phyloP scores from a whole-genome alignment of 345 rosid species.

The Aquilaria sinensis region DNA sequence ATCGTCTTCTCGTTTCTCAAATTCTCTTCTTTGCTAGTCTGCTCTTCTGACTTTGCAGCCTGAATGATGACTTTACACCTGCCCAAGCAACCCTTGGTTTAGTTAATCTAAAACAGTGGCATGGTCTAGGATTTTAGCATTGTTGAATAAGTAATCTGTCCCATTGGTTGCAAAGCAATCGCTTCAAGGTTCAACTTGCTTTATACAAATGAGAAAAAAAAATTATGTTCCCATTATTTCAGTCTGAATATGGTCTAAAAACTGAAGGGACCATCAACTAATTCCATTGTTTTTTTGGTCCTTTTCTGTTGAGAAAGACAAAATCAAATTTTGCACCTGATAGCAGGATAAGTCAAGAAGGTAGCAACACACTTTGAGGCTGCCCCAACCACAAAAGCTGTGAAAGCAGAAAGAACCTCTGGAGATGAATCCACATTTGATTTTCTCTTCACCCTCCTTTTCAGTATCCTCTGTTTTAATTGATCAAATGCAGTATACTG shows the following conservation, averaged over 20 bases:
- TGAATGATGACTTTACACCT: conserved; percentile 94
- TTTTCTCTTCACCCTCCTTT: conserved; percentile 23
- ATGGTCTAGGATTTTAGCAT: not conserved
- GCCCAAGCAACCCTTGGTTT: conserved; percentile 11
- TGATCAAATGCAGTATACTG: conserved; percentile 97
- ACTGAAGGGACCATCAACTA: too few species aligned
- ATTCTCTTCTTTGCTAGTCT: conserved; percentile 25
- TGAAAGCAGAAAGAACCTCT: conserved; percentile 63
- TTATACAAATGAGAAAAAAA: not conserved
- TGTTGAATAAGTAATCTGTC: too few species aligned
- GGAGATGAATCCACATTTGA: conserved; percentile 36
- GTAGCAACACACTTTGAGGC: conserved; percentile 85
- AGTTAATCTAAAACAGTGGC: not conserved
- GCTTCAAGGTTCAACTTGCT: not conserved
- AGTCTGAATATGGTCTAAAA: too few species aligned
- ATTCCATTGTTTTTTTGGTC: too few species aligned
- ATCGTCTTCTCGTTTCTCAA: conserved; percentile 39
- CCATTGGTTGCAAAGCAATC: not conserved
- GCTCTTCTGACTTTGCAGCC: conserved; percentile 56
- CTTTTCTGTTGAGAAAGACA: not conserved
- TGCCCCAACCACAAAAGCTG: conserved; percentile 85
- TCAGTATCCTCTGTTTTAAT: conserved; percentile 64
- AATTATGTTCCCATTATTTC: not conserved
- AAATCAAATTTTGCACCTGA: conserved; percentile 40
- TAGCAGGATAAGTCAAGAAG: conserved; percentile 80